Evolutionary conservation across 352 stramenopile genomes (phyloP).

Genomic region (Paralagenidium karlingii): DNA sequence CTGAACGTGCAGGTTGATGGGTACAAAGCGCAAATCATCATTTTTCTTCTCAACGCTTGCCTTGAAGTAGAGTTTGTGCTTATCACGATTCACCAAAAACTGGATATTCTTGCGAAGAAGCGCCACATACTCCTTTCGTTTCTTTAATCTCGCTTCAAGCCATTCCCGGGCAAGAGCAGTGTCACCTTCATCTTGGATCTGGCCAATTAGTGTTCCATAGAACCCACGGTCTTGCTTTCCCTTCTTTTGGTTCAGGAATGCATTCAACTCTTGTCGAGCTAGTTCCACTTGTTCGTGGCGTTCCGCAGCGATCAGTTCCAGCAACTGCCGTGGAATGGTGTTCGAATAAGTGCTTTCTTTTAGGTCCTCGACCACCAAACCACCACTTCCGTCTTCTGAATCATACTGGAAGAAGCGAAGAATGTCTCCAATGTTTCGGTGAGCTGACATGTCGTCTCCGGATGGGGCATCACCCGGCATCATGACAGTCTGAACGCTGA

Average conservation of each 20-base stretch:
- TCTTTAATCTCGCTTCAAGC: slow-evolving; percentile 65
- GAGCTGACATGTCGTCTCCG: slow-evolving; percentile 53
- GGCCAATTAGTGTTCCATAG: slow-evolving; percentile 76
- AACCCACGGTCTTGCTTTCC: slow-evolving; percentile 71
- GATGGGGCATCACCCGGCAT: slow-evolving; percentile 66
- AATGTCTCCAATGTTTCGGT: slow-evolving; percentile 85
- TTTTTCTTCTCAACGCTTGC: slow-evolving; percentile 81
- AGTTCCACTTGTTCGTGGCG: slow-evolving; percentile 69
- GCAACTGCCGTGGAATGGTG: slow-evolving; percentile 65
- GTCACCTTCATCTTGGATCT: slow-evolving; percentile 80
- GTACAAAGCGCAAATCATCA: slow-evolving; percentile 66
- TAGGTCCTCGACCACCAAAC: slow-evolving; percentile 74
- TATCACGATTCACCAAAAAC: slow-evolving; percentile 76
- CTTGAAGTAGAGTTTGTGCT: slow-evolving; percentile 85
- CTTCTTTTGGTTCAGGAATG: slow-evolving; percentile 79
- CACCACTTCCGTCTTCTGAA: slow-evolving; percentile 60
- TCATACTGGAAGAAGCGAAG: slow-evolving; percentile 85
- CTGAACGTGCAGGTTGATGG: slow-evolving; percentile 82
- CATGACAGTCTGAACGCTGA: slow-evolving; percentile 81
- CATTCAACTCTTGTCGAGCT: slow-evolving; percentile 60
- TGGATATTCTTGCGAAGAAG: slow-evolving; percentile 76
- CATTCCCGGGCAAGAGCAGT: slow-evolving; percentile 58
- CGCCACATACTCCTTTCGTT: slow-evolving; percentile 72
- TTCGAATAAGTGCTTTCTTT: slow-evolving; percentile 71
- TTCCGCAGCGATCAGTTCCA: slow-evolving; percentile 67